Evolutionary conservation across 176 grass and related monocot species (phyloP).

Genomic region (Aegilops tauschii): DNA sequence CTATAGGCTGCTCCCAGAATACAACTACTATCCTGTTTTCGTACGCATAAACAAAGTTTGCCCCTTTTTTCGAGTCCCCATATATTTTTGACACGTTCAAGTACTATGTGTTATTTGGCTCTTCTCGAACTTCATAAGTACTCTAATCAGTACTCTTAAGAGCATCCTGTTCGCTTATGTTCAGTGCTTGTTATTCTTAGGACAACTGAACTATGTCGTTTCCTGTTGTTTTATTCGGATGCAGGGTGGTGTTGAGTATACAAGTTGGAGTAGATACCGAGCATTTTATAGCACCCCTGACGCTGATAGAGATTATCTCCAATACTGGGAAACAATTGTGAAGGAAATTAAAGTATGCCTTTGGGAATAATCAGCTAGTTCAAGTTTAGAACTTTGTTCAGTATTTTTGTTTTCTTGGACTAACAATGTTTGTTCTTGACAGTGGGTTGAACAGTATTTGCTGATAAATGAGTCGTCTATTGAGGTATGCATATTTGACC

Average conservation of each 20-base stretch:
- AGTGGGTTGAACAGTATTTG: neutral
- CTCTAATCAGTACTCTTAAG: neutral
- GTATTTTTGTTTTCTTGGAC: neutral
- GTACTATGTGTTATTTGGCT: too few relatives aligned
- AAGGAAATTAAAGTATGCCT: neutral
- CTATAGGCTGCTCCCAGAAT: too few relatives aligned
- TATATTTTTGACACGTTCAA: too few relatives aligned
- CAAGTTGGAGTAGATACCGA: neutral
- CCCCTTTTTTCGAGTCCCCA: too few relatives aligned
- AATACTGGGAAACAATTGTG: constrained; percentile 4
- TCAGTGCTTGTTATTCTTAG: neutral
- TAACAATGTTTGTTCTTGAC: neutral
- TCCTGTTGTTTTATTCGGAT: neutral
- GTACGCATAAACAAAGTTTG: too few relatives aligned
- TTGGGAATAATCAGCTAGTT: neutral
- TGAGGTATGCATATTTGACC: neutral
- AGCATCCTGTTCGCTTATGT: neutral
- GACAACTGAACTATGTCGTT: neutral
- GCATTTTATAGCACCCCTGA: neutral
- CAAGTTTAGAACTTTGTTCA: neutral
- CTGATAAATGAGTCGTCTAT: neutral
- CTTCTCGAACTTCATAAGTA: neutral
- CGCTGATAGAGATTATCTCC: constrained; percentile 6
- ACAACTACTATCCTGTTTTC: too few relatives aligned
- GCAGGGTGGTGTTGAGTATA: neutral